phyloP scores from a whole-genome alignment of 768 basidiomycete species.

The Mycena capillaripes region DNA sequence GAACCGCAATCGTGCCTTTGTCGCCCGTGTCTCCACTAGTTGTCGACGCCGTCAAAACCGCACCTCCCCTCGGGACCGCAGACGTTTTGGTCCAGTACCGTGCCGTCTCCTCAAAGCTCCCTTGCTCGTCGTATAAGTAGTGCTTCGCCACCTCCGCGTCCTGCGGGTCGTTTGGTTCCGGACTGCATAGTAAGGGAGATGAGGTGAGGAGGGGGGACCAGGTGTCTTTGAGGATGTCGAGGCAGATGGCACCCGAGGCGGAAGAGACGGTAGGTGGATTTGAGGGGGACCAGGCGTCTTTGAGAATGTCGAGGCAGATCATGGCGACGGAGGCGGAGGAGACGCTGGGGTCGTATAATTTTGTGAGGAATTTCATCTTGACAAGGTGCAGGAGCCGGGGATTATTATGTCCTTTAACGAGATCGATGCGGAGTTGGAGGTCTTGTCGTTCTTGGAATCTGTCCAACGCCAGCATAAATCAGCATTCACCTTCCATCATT shows the following conservation, averaged over 20 bases:
- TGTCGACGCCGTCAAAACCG: constrained; percentile 62
- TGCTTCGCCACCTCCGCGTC: no score
- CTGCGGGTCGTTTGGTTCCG: no score
- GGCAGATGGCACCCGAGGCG: constrained; percentile 94
- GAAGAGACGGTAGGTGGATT: constrained; percentile 98
- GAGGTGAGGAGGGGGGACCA: constrained; percentile 97
- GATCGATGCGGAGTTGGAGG: no score
- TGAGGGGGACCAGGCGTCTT: no score
- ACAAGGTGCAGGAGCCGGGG: constrained; percentile 94
- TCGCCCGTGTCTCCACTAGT: constrained; percentile 62
- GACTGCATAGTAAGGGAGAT: constrained; percentile 95
- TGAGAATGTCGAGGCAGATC: no score
- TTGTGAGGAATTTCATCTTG: constrained; percentile 99
- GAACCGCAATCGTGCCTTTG: constrained; percentile 83
- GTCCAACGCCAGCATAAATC: no score
- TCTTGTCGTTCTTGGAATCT: no score
- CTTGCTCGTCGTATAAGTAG: constrained; percentile 91
- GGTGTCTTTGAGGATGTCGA: constrained; percentile 90
- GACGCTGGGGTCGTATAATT: no score
- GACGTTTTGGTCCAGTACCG: constrained; percentile 95
- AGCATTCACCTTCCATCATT: no score
- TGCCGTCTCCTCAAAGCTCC: constrained; percentile 92
- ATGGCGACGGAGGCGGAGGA: no score
- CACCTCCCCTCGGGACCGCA: constrained; percentile 75
- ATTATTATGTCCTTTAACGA: constrained; percentile 95